A percentile compares a stretch with the other conserved stretches of the same genome.
Evolutionary conservation across 805 yeast species (phyloP).

Genomic region (Komagataella mondaviorum): DNA sequence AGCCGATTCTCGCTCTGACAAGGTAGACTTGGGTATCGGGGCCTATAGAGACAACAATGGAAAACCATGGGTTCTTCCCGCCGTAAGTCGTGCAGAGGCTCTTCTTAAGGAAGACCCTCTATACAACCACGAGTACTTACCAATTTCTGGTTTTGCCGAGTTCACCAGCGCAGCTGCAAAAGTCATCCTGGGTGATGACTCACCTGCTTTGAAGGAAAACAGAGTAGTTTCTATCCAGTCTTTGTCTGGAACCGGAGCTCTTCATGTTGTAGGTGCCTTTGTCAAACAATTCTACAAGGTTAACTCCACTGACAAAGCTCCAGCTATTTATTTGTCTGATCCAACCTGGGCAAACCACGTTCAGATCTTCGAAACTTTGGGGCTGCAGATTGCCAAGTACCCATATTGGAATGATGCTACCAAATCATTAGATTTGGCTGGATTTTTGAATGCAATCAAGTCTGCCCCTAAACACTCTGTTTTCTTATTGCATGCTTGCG

Average conservation of each 20-base stretch:
- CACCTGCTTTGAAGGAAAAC: slow-evolving; percentile 32
- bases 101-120: slow-evolving; percentile 41
- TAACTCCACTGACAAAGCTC: slow-evolving; percentile 16
- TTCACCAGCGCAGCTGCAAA: slow-evolving; percentile 62
- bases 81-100: slow-evolving; percentile 57
- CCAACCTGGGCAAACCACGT: slow-evolving; percentile 99
- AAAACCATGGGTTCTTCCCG: slow-evolving; percentile 60
- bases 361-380: slow-evolving; percentile 64
- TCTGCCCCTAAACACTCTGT: slow-evolving; percentile 66
- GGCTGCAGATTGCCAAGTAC: slow-evolving; percentile 53
- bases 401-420: slow-evolving; percentile 77
- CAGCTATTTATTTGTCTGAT: slow-evolving; percentile 53
- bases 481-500: slow-evolving; percentile 85
- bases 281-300: slow-evolving; percentile 34
- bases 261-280: slow-evolving; percentile 75
- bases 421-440: slow-evolving; percentile 60
- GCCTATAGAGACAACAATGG: slow-evolving; percentile 61
- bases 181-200: slow-evolving; percentile 54
- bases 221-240: slow-evolving; percentile 58
- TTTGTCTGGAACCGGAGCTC: slow-evolving; percentile 81
- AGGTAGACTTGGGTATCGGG: slow-evolving; percentile 83
- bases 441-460: slow-evolving; percentile 48
- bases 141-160: slow-evolving; percentile 64
- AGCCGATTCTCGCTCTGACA: slow-evolving; percentile 43
- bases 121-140: slow-evolving; percentile 79